These are phyloP conservation scores for Nidula niveotomentosa DNA, from an alignment of 1,284 basidiomycete genomes.

Conservation along the genomic window DNA sequence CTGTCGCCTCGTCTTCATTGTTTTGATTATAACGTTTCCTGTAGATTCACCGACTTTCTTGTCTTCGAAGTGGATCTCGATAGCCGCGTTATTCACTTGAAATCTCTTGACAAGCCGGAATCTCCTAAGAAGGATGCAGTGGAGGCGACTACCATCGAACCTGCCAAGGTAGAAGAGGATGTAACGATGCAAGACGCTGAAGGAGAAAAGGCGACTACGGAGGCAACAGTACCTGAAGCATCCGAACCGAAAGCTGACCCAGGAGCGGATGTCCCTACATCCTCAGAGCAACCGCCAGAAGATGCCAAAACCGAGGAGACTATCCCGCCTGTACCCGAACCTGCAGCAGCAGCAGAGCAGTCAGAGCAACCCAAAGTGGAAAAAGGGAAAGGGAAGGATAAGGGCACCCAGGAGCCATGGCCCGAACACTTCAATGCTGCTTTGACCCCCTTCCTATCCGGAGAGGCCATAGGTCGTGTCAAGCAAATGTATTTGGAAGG, in stretches of 20 bases:
- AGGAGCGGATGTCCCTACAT: too few relatives aligned
- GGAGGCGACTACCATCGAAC: constrained; percentile 9
- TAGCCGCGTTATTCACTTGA: constrained; percentile 76
- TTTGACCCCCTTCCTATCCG: constrained; percentile 64
- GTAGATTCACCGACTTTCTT: constrained; percentile 92
- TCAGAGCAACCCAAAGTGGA: constrained; percentile 2
- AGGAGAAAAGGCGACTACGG: neutral
- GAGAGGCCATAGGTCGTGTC: constrained; percentile 58
- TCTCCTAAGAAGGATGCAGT: constrained; percentile 35
- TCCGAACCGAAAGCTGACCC: too few relatives aligned
- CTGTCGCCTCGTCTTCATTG: constrained; percentile 3
- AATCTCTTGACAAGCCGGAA: constrained; percentile 71
- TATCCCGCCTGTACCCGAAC: too few relatives aligned
- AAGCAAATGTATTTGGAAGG: constrained; percentile 79
- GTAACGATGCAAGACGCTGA: constrained; percentile 8
- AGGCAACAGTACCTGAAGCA: too few relatives aligned
- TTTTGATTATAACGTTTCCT: neutral
- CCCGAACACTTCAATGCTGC: constrained; percentile 55
- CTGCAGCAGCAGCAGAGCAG: neutral
- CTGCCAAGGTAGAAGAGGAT: constrained; percentile 9
- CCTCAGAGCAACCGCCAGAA: too few relatives aligned
- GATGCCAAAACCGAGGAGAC: too few relatives aligned
- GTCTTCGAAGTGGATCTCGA: constrained; percentile 88
- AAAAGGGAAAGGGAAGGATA: constrained; percentile 9
- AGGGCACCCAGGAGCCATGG: constrained; percentile 50